A percentile compares a stretch with the other conserved stretches of the same genome.
phyloP scores from a whole-genome alignment of 2,329 filamentous ascomycete species.

The Thelonectria olida region DNA sequence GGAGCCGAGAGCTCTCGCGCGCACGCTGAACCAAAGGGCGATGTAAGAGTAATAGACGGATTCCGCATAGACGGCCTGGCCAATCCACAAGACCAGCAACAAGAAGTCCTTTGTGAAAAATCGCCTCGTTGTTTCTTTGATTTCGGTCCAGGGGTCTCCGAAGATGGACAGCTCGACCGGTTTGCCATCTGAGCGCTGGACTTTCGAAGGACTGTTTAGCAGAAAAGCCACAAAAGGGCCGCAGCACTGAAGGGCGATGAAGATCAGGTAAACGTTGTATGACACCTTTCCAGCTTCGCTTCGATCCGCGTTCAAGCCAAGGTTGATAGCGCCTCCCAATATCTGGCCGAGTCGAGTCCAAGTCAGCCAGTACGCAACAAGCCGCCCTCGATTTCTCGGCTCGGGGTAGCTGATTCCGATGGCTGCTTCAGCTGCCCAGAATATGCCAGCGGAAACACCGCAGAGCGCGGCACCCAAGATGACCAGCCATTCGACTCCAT shows the following conservation, averaged over 20 bases:
- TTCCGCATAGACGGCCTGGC: slow-evolving; percentile 71
- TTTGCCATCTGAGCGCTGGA: slow-evolving; percentile 70
- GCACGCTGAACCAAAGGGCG: slow-evolving; percentile 71
- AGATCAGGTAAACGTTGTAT: slow-evolving; percentile 71
- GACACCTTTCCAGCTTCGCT: slow-evolving; percentile 68
- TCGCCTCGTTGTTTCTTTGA: slow-evolving; percentile 63
- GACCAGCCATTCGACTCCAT: slow-evolving; percentile 54
- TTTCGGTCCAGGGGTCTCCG: slow-evolving; percentile 62
- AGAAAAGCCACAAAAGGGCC: slow-evolving; percentile 69
- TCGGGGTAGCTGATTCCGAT: slow-evolving; percentile 70
- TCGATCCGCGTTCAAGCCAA: slow-evolving; percentile 67
- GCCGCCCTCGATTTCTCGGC: slow-evolving; percentile 66
- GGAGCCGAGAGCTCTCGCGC: slow-evolving; percentile 67
- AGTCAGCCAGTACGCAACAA: slow-evolving; percentile 71
- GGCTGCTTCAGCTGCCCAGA: slow-evolving; percentile 48
- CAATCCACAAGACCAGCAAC: slow-evolving; percentile 69
- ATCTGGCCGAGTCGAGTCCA: slow-evolving; percentile 61
- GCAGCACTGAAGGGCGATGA: slow-evolving; percentile 71
- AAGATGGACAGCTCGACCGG: slow-evolving; percentile 65
- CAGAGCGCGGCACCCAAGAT: slow-evolving; percentile 53
- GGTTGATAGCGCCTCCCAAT: slow-evolving; percentile 72
- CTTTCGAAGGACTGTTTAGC: slow-evolving; percentile 64
- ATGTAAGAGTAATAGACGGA: slow-evolving; percentile 61
- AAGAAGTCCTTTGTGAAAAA: slow-evolving; percentile 69
- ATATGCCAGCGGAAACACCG: slow-evolving; percentile 48